Evolutionary conservation across 2,329 filamentous ascomycete genomes (phyloP).

Genomic region (Paecilomyces fulvus): DNA sequence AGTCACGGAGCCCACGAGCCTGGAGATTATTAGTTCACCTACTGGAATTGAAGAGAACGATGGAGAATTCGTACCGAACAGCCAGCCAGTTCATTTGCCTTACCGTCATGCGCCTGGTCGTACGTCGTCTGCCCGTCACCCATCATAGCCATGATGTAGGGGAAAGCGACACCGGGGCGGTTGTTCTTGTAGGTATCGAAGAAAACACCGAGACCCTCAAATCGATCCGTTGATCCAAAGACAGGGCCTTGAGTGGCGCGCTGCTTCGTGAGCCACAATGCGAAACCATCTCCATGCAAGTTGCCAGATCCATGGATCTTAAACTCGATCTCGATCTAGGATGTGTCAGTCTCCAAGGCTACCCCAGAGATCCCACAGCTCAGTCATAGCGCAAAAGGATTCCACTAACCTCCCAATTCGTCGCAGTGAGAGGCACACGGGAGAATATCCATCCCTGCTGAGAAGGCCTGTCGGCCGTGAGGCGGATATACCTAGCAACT

Average conservation of each 20-base stretch:
- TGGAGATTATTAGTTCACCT: constrained; percentile 17
- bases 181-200: constrained; percentile 99
- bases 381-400: neutral
- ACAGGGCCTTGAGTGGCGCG: constrained; percentile 72
- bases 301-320: constrained; percentile 82
- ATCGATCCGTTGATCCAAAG: constrained; percentile 79
- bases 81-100: constrained; percentile 82
- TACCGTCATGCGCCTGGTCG: constrained; percentile 91
- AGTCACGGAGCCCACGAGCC: constrained; percentile 78
- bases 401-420: constrained; percentile 75
- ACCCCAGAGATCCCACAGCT: neutral
- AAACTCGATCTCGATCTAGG: constrained; percentile 81
- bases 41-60: neutral
- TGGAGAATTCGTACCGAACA: constrained; percentile 57
- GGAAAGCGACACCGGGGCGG: constrained; percentile 87
- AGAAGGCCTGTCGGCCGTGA: constrained; percentile 83
- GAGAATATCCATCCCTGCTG: constrained; percentile 92
- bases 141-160: constrained; percentile 97
- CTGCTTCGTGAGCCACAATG: constrained; percentile 96
- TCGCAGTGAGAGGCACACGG: constrained; percentile 86
- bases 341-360: neutral
- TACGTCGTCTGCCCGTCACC: constrained; percentile 84
- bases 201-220: constrained; percentile 91
- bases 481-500: constrained; percentile 72
- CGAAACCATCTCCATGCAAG: constrained; percentile 92